Evolutionary conservation across 192 early-diverging fungal genomes (phyloP).

Genomic region (Diversispora eburnea): DNA sequence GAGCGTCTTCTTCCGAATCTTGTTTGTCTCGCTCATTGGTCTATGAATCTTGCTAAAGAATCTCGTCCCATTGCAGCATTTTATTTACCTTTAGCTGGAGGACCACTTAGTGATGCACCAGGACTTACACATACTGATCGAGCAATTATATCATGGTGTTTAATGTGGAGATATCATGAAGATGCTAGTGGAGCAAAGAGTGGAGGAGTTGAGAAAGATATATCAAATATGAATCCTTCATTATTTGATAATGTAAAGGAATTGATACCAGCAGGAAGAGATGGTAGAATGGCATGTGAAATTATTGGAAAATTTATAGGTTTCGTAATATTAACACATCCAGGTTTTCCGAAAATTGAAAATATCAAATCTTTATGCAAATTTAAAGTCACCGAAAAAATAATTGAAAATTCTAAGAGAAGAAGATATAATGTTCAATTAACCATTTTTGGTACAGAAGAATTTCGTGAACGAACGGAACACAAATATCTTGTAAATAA

Average conservation of each 20-base stretch:
- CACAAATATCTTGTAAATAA: neutral
- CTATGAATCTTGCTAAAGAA: slow-evolving; percentile 50
- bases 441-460: neutral
- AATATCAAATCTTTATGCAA: neutral
- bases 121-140: slow-evolving; percentile 50
- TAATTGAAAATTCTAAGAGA: neutral
- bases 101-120: slow-evolving; percentile 47
- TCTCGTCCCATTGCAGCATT: slow-evolving; percentile 49
- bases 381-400: neutral
- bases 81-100: slow-evolving; percentile 48
- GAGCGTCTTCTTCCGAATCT: slow-evolving; percentile 45
- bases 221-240: slow-evolving; percentile 32
- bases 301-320: slow-evolving; percentile 45
- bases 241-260: slow-evolving; percentile 38
- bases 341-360: neutral
- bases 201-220: slow-evolving; percentile 1
- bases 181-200: slow-evolving; percentile 32
- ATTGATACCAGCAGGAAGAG: slow-evolving; percentile 42
- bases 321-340: slow-evolving; percentile 32
- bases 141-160: slow-evolving; percentile 46
- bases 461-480: neutral
- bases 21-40: slow-evolving; percentile 46
- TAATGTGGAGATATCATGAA: slow-evolving; percentile 48
- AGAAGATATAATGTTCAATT: neutral
- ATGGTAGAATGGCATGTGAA: slow-evolving; percentile 40